Conservation (phyloP, 306 rosid genomes). For the Vigna trinervia region DNA sequence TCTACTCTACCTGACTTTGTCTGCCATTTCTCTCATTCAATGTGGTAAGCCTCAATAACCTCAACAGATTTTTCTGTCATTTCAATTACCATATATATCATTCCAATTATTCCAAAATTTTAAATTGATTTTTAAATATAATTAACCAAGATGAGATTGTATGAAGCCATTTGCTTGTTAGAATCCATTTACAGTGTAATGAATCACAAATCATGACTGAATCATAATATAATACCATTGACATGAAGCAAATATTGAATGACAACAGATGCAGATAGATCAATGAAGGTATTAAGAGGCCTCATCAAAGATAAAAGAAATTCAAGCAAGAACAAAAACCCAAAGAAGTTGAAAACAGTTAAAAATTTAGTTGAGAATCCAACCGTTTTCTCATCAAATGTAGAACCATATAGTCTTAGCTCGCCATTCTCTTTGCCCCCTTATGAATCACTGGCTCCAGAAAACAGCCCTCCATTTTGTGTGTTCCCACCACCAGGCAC, state of each 20-base stretch:
- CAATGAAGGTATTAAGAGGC: slow-evolving; percentile 50
- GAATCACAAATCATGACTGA: background rate
- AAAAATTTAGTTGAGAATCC: slow-evolving; percentile 58
- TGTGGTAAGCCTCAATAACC: slow-evolving; percentile 62
- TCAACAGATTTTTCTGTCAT: background rate
- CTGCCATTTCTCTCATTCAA: slow-evolving; percentile 57
- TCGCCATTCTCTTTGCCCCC: slow-evolving; percentile 82
- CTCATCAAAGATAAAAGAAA: slow-evolving; percentile 50
- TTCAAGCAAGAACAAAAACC: slow-evolving; percentile 47
- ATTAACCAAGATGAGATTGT: slow-evolving; percentile 3
- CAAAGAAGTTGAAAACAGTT: slow-evolving; percentile 57
- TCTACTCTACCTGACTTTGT: slow-evolving; percentile 52
- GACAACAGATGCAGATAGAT: slow-evolving; percentile 63
- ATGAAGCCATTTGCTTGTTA: slow-evolving; percentile 18
- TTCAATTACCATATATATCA: background rate
- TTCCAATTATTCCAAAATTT: slow-evolving; percentile 1
- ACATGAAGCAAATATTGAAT: background rate
- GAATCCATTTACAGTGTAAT: slow-evolving; percentile 6
- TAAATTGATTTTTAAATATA: background rate
- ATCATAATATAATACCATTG: slow-evolving; percentile 4
- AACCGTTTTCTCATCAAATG: slow-evolving; percentile 53
- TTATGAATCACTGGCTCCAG: slow-evolving; percentile 79
- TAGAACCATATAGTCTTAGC: slow-evolving; percentile 66
- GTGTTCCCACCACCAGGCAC: slow-evolving; percentile 67
- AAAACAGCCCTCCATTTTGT: slow-evolving; percentile 69